Percentiles rank a stretch among this genome's conserved stretches.
Conservation (phyloP, 192 early-diverging fungal species). For the Allomyces arbusculus region DNA sequence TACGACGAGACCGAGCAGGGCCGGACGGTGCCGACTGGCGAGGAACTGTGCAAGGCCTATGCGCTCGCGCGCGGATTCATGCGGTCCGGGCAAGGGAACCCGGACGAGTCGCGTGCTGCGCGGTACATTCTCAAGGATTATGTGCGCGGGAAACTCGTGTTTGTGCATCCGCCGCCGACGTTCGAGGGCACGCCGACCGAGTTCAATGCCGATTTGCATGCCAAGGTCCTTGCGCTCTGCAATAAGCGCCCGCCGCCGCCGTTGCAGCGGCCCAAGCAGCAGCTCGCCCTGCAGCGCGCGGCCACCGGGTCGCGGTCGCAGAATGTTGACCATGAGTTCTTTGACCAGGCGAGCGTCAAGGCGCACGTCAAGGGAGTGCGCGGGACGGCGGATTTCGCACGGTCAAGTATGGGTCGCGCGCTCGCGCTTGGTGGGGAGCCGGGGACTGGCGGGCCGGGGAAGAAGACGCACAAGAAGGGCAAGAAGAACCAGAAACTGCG, state of each 20-base stretch:
- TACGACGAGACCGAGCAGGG: slow-evolving; percentile 56
- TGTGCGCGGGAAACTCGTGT: slow-evolving; percentile 74
- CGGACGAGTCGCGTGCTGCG: slow-evolving; percentile 91
- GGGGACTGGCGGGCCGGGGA: slow-evolving; percentile 14
- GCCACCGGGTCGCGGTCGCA: slow-evolving; percentile 29
- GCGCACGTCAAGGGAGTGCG: slow-evolving; percentile 23
- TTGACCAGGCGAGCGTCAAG: neutral
- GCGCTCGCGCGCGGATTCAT: slow-evolving; percentile 84
- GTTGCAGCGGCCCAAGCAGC: slow-evolving; percentile 5
- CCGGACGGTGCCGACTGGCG: slow-evolving; percentile 53
- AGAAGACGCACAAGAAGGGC: slow-evolving; percentile 53
- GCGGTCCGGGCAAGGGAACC: slow-evolving; percentile 81
- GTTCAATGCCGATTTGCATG: slow-evolving; percentile 48
- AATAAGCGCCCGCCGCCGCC: slow-evolving; percentile 6
- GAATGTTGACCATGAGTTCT: slow-evolving; percentile 34
- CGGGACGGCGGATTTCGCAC: slow-evolving; percentile 10
- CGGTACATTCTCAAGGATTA: slow-evolving; percentile 96
- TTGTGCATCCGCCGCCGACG: slow-evolving; percentile 59
- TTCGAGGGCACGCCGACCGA: slow-evolving; percentile 22
- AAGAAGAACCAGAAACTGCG: slow-evolving; percentile 56
- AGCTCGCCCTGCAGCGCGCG: slow-evolving; percentile 13
- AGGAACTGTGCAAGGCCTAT: slow-evolving; percentile 78
- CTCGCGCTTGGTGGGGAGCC: slow-evolving; percentile 8
- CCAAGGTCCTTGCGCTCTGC: slow-evolving; percentile 4
- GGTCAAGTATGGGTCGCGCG: slow-evolving; percentile 9